A percentile compares a stretch with the other conserved stretches of the same genome.
Evolutionary conservation across 2,329 filamentous ascomycete genomes (phyloP).

Genomic region (Exutisphaerella laricina): DNA sequence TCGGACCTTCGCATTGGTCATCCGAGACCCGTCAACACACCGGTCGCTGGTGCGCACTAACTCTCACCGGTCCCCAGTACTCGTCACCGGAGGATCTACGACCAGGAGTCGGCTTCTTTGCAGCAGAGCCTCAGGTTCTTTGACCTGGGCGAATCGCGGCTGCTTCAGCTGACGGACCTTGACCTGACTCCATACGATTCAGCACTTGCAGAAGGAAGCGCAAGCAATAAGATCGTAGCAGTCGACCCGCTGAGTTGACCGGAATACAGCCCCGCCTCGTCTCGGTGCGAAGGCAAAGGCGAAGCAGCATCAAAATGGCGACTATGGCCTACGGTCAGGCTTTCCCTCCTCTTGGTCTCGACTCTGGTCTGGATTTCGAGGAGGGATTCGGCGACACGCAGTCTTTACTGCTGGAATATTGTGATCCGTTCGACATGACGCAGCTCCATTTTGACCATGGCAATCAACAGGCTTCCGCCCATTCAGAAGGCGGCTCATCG

Average conservation of each 20-base stretch:
- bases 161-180: too few relatives aligned
- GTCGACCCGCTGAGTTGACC: too few relatives aligned
- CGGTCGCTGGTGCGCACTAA: too few relatives aligned
- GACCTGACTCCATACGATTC: background rate
- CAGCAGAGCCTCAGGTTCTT: too few relatives aligned
- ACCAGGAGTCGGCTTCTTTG: too few relatives aligned
- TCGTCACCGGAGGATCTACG: too few relatives aligned
- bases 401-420: background rate
- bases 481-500: slow-evolving; percentile 15
- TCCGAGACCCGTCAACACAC: too few relatives aligned
- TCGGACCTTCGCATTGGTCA: too few relatives aligned
- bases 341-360: slow-evolving; percentile 1
- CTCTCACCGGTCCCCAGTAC: too few relatives aligned
- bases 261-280: background rate
- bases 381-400: background rate
- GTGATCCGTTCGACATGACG: slow-evolving; percentile 5
- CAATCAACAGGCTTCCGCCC: background rate
- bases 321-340: slow-evolving; percentile 1
- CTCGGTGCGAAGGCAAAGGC: background rate
- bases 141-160: too few relatives aligned
- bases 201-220: background rate
- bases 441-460: background rate
- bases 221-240: too few relatives aligned
- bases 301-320: slow-evolving; percentile 2
- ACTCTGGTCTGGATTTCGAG: slow-evolving; percentile 4